A percentile compares a stretch with the other conserved stretches of the same genome.
Conservation (phyloP, 345 rosid genomes). For the Linum trigynum region DNA sequence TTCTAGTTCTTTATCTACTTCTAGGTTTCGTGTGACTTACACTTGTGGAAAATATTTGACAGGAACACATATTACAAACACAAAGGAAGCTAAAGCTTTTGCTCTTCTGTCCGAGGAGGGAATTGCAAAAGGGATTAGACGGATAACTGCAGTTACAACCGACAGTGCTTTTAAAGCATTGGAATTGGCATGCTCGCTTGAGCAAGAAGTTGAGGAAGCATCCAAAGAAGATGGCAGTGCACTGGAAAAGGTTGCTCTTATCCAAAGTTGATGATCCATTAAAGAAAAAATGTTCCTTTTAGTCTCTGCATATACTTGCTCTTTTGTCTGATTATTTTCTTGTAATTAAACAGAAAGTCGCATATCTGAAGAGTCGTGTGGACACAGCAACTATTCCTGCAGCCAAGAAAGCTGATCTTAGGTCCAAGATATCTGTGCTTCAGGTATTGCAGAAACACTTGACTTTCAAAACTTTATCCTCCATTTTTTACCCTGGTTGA, state of each 20-base stretch:
- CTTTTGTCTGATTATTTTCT: slow-evolving; percentile 7
- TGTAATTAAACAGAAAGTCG: slow-evolving; percentile 49
- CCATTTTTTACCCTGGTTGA: too few relatives aligned
- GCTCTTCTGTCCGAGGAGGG: slow-evolving; percentile 96
- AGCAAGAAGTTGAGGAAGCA: slow-evolving; percentile 62
- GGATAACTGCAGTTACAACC: slow-evolving; percentile 87
- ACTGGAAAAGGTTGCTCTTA: slow-evolving; percentile 63
- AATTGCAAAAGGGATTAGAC: slow-evolving; percentile 80
- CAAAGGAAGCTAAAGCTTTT: slow-evolving; percentile 83
- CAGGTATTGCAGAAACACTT: slow-evolving; percentile 41
- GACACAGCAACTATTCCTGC: slow-evolving; percentile 76
- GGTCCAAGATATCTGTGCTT: slow-evolving; percentile 57
- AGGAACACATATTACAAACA: slow-evolving; percentile 93
- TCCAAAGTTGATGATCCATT: neutral
- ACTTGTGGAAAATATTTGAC: slow-evolving; percentile 1
- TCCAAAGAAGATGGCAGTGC: slow-evolving; percentile 50
- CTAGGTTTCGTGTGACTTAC: slow-evolving; percentile 14
- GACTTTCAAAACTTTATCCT: neutral
- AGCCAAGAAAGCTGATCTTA: slow-evolving; percentile 73
- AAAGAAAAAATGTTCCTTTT: neutral
- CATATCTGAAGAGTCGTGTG: slow-evolving; percentile 64
- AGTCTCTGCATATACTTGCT: neutral
- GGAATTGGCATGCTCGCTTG: slow-evolving; percentile 48
- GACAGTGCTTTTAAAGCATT: slow-evolving; percentile 69
- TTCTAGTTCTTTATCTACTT: neutral